Base-by-base conservation (phyloP, 768 basidiomycete genomes). In the Lyophyllum decastes region DNA sequence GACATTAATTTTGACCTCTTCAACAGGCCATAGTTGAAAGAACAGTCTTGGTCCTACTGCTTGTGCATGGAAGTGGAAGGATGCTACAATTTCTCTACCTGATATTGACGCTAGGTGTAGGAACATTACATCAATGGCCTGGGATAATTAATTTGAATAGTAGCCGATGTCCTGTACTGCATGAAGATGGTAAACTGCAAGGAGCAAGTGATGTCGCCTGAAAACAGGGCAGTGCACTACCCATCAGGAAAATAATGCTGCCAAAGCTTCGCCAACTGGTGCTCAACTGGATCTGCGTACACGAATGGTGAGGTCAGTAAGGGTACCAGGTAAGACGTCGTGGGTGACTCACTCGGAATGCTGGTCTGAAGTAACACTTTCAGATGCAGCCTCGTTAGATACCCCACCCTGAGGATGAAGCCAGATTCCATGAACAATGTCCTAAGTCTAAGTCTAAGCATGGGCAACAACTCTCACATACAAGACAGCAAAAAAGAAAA, bases 131-230 rank as follows among this genome's bases (percentile, higher is more conserved):
- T 34, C 24, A 33, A 47, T 54, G 66, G 43, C 61, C 62, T 64
- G 61, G 61, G 57, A 33, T 63, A 66, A 53, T 63, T 63, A 35
- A 66, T 65, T 65, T 63, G 30, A 56, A 25, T 30, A 40, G 35
- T n/a, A 47, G 44, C 43, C 50, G 52, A 49, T 19, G 52, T 24
- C 34, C 45, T 24, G 35, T 27, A 50, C 30, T 34, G 49, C 45
- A 41, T 30, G 40, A 49, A 24, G 33, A 33, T 35, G 38, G 40
- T 5, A n/a, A 2, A 1, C 11, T 21, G 24, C 11, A 49, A 6
- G 24, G 12, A 33, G 22, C 38, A 33, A 21, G 25, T 24, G 46
- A 30, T 10, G 6, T 22, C 33, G 14, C 55, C 47, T 49, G 38
- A 55, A 46, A 22, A 46, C 26, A 3, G 21, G 44, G 19, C 14